Percentiles rank a stretch among this genome's conserved stretches.
Evolutionary conservation across 495 filamentous ascomycete species (phyloP).

Genomic region (Penicillium soppii): DNA sequence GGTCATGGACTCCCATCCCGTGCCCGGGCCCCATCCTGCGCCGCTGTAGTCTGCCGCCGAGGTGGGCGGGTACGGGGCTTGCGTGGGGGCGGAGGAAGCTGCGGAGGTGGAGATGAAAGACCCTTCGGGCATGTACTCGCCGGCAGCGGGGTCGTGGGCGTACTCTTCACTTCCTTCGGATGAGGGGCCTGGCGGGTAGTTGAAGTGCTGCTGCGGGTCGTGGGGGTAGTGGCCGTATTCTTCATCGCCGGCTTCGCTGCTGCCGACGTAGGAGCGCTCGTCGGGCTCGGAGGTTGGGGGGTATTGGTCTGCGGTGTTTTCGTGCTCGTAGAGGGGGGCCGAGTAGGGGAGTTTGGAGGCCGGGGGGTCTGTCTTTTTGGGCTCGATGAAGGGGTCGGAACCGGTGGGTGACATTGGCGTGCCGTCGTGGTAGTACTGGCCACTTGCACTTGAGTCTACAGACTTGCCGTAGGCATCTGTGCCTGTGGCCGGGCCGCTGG

Average conservation of each 20-base stretch:
- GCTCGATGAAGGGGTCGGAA: conserved; percentile 58
- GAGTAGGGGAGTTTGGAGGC: conserved; percentile 32
- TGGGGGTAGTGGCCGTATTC: conserved; percentile 55
- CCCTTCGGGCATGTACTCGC: conserved; percentile 46
- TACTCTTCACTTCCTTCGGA: conserved; percentile 57
- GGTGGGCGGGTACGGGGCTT: conserved; percentile 28
- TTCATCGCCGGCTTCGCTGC: conserved; percentile 55
- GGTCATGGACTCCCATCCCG: conserved; percentile 72
- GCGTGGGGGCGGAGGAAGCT: conserved; percentile 29
- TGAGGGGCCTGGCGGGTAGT: conserved; percentile 29
- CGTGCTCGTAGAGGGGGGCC: conserved; percentile 47
- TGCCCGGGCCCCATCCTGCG: conserved; percentile 60
- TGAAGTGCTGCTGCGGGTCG: conserved; percentile 43
- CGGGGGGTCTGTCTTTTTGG: conserved; percentile 20
- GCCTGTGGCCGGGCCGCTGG: conserved; percentile 27
- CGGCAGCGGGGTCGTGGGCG: conserved; percentile 47
- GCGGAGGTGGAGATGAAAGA: conserved; percentile 44
- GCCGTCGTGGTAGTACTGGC: conserved; percentile 45
- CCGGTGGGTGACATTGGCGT: conserved; percentile 49
- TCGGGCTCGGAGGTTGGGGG: conserved; percentile 43
- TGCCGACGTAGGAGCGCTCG: conserved; percentile 50
- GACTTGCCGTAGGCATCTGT: conserved; percentile 23
- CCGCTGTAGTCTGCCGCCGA: conserved; percentile 54
- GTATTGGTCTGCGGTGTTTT: conserved; percentile 32
- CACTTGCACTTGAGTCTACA: conserved; percentile 21